Evolutionary conservation across 140 eudicot genomes (phyloP).

Genomic region (Senecio squalidus): DNA sequence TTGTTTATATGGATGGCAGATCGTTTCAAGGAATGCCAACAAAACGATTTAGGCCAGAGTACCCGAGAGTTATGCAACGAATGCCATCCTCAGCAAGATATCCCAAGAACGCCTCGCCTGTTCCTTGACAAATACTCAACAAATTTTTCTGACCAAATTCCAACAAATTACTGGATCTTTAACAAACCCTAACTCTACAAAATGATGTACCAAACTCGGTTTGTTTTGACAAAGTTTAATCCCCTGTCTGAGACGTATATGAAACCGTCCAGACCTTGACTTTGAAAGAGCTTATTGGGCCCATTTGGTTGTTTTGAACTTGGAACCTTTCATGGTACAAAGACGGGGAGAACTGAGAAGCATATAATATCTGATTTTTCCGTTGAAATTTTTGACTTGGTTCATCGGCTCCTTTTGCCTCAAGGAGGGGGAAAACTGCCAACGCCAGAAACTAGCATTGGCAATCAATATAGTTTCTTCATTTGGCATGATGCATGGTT

Average conservation of each 20-base stretch:
- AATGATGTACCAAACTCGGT: slow-evolving; percentile 3
- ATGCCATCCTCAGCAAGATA: slow-evolving; percentile 69
- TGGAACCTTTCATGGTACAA: slow-evolving; percentile 16
- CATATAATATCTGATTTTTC: not conserved
- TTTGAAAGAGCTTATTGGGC: too few species aligned
- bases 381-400: not conserved
- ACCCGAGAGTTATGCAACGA: slow-evolving; percentile 51
- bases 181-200: slow-evolving; percentile 24
- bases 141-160: slow-evolving; percentile 13
- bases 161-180: slow-evolving; percentile 17
- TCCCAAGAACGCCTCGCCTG: slow-evolving; percentile 62
- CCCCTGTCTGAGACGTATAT: not conserved
- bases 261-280: slow-evolving; percentile 17
- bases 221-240: slow-evolving; percentile 9
- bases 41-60: slow-evolving; percentile 64
- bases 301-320: slow-evolving; percentile 9
- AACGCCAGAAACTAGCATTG: slow-evolving; percentile 9
- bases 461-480: slow-evolving; percentile 10
- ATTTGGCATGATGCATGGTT: slow-evolving; percentile 18
- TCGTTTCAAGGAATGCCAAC: slow-evolving; percentile 57
- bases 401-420: not conserved
- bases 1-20: slow-evolving; percentile 34
- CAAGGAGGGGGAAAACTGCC: slow-evolving; percentile 8
- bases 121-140: slow-evolving; percentile 44
- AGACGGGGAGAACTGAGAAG: slow-evolving; percentile 8